Evolutionary conservation across 345 rosid species (phyloP).

Genomic region (Noccaea caerulescens): DNA sequence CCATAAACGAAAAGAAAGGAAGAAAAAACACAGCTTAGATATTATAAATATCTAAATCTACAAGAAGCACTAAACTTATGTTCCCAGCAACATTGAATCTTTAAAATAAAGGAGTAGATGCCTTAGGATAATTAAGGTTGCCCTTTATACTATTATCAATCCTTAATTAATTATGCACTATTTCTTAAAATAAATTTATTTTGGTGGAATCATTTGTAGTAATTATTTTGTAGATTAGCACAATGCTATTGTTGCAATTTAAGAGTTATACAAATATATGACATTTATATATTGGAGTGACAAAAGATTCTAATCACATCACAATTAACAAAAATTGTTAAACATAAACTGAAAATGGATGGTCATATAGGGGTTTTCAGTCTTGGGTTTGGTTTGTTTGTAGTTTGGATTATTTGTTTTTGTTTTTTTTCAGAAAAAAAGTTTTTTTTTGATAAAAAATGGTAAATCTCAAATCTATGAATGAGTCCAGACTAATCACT

Average conservation of each 20-base stretch:
- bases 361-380: neutral
- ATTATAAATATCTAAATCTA: constrained; percentile 36
- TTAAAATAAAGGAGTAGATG: constrained; percentile 38
- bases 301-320: neutral
- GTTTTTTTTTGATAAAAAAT: too few relatives aligned
- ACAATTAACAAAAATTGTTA: neutral
- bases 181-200: constrained; percentile 5
- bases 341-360: neutral
- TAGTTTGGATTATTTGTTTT: neutral
- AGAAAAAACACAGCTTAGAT: constrained; percentile 10
- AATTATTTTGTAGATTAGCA: neutral
- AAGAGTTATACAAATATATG: neutral
- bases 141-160: constrained; percentile 31
- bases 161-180: constrained; percentile 19
- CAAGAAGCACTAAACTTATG: constrained; percentile 36
- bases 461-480: too few relatives aligned
- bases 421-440: neutral
- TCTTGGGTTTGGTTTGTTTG: neutral
- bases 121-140: constrained; percentile 44
- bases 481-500: too few relatives aligned
- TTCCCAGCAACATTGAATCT: constrained; percentile 40
- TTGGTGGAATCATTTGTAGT: constrained; percentile 21
- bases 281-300: neutral
- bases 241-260: neutral
- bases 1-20: neutral